Conservation (phyloP, 1,284 basidiomycete species). For the Tausonia pullulans region DNA sequence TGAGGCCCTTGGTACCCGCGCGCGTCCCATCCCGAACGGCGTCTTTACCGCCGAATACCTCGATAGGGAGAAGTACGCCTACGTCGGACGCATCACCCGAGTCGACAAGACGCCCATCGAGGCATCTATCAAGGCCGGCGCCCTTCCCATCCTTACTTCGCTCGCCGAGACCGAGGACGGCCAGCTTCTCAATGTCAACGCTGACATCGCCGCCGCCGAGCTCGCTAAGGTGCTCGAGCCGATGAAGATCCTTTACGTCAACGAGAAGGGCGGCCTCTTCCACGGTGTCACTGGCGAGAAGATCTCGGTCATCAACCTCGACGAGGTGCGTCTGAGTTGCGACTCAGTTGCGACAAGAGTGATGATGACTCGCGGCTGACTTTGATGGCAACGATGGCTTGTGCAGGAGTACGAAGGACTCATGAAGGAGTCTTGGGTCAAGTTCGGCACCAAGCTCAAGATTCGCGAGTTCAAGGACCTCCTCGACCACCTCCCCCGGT, state of each 20-base stretch:
- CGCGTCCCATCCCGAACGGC: slow-evolving; percentile 87
- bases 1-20: slow-evolving; percentile 83
- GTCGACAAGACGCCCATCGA: slow-evolving; percentile 92
- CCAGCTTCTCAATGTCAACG: slow-evolving; percentile 93
- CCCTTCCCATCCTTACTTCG: slow-evolving; percentile 82
- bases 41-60: slow-evolving; percentile 93
- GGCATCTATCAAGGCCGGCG: slow-evolving; percentile 84
- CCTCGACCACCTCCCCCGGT: slow-evolving; percentile 92
- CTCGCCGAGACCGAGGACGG: slow-evolving; percentile 83
- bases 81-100: slow-evolving; percentile 83
- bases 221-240: slow-evolving; percentile 92
- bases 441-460: slow-evolving; percentile 98
- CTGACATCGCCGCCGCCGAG: slow-evolving; percentile 91
- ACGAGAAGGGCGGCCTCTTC: slow-evolving; percentile 96
- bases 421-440: slow-evolving; percentile 99
- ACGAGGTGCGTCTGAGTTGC: slow-evolving; percentile 51
- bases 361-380: background rate
- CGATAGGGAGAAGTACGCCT: slow-evolving; percentile 84
- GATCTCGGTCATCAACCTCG: slow-evolving; percentile 89
- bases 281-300: slow-evolving; percentile 94
- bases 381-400: background rate
- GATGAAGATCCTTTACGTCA: slow-evolving; percentile 98
- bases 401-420: slow-evolving; percentile 82
- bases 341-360: background rate
- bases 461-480: slow-evolving; percentile 99